Percentiles rank a stretch among this genome's conserved stretches.
These are phyloP conservation scores for Austroboletus novae-zelandiae DNA, from an alignment of 1,284 basidiomycete species.

Conservation along the genomic window DNA sequence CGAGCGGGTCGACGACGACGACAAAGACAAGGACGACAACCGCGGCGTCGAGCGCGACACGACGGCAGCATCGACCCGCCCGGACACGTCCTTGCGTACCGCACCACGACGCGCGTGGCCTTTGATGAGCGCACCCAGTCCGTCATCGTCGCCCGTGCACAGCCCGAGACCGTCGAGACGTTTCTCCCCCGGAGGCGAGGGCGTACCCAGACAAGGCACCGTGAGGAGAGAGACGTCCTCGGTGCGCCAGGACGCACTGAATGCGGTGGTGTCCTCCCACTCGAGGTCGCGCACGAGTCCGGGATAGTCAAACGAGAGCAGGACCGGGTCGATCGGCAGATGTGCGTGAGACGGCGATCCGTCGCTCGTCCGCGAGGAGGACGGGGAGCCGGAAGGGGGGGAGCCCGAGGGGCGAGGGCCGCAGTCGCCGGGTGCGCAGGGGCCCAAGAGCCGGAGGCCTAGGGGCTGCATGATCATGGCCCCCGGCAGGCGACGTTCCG, in stretches of 20 bases:
- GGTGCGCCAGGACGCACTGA: no score
- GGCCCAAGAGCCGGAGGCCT: constrained; percentile 20
- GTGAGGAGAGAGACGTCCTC: no score
- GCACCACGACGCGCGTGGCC: no score
- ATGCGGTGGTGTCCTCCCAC: background rate
- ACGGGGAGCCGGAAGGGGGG: background rate
- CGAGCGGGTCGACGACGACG: background rate
- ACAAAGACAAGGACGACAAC: no score
- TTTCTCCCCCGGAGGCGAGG: no score
- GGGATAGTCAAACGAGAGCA: constrained; percentile 19
- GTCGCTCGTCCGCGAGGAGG: background rate
- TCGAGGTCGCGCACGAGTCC: background rate
- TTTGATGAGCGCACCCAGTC: no score
- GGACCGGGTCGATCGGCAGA: constrained; percentile 26
- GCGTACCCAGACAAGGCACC: no score
- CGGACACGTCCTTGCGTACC: no score
- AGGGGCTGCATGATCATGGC: constrained; percentile 18
- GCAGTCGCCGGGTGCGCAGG: background rate
- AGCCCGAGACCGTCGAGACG: no score
- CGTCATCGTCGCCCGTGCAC: no score
- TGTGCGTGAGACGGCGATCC: background rate
- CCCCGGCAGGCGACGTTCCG: background rate
- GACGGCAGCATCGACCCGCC: no score
- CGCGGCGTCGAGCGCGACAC: no score
- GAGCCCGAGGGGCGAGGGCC: background rate